These are phyloP conservation scores for Phanerodontia chrysosporium DNA, from an alignment of 768 basidiomycete genomes.

Conservation along the genomic window DNA sequence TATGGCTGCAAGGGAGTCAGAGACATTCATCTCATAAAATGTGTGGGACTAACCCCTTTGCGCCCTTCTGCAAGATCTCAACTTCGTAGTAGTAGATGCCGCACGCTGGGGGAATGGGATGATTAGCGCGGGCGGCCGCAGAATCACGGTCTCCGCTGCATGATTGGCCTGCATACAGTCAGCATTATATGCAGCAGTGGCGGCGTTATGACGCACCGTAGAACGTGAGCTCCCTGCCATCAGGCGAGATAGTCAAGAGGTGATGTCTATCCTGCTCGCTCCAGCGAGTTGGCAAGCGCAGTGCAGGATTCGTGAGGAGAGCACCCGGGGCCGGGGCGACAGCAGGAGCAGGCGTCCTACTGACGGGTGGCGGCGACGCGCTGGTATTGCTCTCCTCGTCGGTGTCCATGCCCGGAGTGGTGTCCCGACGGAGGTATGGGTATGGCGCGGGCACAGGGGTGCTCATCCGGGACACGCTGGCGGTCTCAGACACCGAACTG, in stretches of 20 bases:
- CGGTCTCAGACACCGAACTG: conserved; percentile 5
- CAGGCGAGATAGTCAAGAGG: conserved; percentile 55
- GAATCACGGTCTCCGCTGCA: conserved; percentile 74
- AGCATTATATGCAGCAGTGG: background rate
- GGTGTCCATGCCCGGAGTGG: conserved; percentile 40
- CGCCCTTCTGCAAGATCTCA: conserved; percentile 73
- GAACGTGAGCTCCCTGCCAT: conserved; percentile 73
- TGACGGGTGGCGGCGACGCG: conserved; percentile 36
- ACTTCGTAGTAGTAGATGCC: conserved; percentile 97
- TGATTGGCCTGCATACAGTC: conserved; percentile 38
- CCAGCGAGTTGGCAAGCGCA: conserved; percentile 76
- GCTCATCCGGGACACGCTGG: conserved; percentile 6
- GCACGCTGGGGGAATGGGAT: conserved; percentile 77
- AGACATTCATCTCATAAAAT: conserved; percentile 16
- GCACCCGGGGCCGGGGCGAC: background rate
- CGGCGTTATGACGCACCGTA: conserved; percentile 42
- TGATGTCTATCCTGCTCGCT: conserved; percentile 61
- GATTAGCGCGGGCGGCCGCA: conserved; percentile 73
- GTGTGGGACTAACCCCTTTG: conserved; percentile 59
- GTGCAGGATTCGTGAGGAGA: conserved; percentile 20
- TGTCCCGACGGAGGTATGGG: conserved; percentile 23
- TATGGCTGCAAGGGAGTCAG: conserved; percentile 44
- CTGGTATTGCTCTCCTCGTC: conserved; percentile 59
- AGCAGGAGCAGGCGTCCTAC: conserved; percentile 5
- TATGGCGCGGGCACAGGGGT: conserved; percentile 17